Conservation (phyloP, 805 yeast genomes). For the Isabelozyma gotoi region DNA sequence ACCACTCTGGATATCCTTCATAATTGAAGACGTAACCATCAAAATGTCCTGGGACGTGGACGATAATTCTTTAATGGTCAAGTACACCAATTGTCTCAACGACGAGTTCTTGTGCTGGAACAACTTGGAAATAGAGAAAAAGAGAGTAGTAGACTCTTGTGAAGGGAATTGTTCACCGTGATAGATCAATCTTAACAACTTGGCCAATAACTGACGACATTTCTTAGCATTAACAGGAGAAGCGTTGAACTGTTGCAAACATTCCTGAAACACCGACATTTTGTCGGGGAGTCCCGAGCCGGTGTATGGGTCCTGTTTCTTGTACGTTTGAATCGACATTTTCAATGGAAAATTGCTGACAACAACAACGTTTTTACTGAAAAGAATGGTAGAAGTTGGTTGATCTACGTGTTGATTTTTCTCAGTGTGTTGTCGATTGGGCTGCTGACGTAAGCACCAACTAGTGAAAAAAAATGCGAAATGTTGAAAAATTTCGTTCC, state of each 20-base stretch:
- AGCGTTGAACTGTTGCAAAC: slow-evolving; percentile 88
- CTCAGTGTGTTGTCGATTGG: slow-evolving; percentile 3
- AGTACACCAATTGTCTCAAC: slow-evolving; percentile 88
- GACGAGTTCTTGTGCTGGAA: slow-evolving; percentile 89
- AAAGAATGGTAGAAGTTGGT: not conserved
- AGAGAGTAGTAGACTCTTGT: slow-evolving; percentile 87
- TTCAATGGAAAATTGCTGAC: not conserved
- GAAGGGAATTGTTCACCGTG: slow-evolving; percentile 85
- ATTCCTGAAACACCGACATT: slow-evolving; percentile 96
- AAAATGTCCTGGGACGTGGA: slow-evolving; percentile 84
- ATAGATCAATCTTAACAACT: slow-evolving; percentile 77
- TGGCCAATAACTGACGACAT: slow-evolving; percentile 80
- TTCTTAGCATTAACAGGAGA: slow-evolving; percentile 85
- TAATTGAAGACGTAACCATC: slow-evolving; percentile 97
- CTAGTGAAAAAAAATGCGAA: not conserved
- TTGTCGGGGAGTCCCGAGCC: slow-evolving; percentile 78
- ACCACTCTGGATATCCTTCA: slow-evolving; percentile 95
- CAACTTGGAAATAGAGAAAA: slow-evolving; percentile 90
- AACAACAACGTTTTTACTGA: not conserved
- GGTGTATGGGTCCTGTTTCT: slow-evolving; percentile 70
- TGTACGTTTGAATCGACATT: slow-evolving; percentile 84
- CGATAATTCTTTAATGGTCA: slow-evolving; percentile 90
- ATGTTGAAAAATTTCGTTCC: not conserved
- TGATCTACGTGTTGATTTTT: slow-evolving; percentile 3
- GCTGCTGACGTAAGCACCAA: slow-evolving; percentile 5